These are phyloP conservation scores for Endoconidiophora polonica DNA, from an alignment of 2,329 filamentous ascomycete genomes.

Conservation along the genomic window DNA sequence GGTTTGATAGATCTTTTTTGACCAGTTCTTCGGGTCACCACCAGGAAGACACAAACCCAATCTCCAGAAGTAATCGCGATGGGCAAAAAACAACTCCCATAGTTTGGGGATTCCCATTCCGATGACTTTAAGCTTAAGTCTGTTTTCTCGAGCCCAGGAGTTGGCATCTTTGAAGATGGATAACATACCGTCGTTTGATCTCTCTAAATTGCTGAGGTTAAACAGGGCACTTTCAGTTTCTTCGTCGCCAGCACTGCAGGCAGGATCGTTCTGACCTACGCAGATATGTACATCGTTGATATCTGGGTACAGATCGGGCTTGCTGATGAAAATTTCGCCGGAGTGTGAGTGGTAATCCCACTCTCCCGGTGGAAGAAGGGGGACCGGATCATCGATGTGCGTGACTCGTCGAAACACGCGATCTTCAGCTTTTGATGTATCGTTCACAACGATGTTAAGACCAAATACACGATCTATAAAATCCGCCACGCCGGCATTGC, in stretches of 20 bases:
- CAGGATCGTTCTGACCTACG: conserved; percentile 49
- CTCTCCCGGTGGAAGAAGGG: conserved; percentile 66
- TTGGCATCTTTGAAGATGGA: conserved; percentile 14
- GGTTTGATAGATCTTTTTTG: conserved; percentile 31
- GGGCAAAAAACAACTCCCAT: conserved; percentile 88
- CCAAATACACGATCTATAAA: conserved; percentile 39
- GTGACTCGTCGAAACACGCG: conserved; percentile 59
- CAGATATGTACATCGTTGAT: conserved; percentile 56
- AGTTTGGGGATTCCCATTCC: conserved; percentile 32
- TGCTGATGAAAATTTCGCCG: conserved; percentile 75
- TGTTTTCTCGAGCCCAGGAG: conserved; percentile 31
- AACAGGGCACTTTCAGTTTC: conserved; percentile 2
- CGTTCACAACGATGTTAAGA: conserved; percentile 20
- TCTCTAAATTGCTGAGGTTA: conserved; percentile 2
- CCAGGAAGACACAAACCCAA: conserved; percentile 78
- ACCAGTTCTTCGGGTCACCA: conserved; percentile 55
- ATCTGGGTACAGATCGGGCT: conserved; percentile 49
- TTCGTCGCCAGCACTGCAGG: conserved; percentile 49
- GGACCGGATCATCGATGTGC: conserved; percentile 74
- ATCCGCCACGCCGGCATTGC: conserved; percentile 37
- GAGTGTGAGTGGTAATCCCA: conserved; percentile 79
- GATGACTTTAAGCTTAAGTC: conserved; percentile 5
- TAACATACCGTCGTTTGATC: not conserved
- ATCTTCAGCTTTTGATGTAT: conserved; percentile 18
- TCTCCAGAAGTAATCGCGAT: conserved; percentile 93